phyloP scores from a whole-genome alignment of 345 rosid species.

The Populus simonii region DNA sequence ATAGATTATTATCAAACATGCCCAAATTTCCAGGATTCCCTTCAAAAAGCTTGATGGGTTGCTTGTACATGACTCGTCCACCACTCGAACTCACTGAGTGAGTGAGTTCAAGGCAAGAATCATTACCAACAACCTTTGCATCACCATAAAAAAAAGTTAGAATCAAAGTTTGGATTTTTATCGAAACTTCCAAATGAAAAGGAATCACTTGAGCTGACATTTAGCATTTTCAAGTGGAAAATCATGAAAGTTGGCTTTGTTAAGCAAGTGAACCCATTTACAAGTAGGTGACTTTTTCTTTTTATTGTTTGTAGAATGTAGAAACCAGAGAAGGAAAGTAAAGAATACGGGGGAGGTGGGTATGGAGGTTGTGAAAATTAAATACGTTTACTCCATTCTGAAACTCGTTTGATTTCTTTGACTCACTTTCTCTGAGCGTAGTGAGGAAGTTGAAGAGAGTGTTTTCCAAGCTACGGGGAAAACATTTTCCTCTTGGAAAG shows the following conservation, averaged over 20 bases:
- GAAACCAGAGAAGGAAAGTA: conserved; percentile 27
- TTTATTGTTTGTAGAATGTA: conserved; percentile 28
- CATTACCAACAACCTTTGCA: conserved; percentile 46
- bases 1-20: conserved; percentile 35
- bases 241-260: conserved; percentile 27
- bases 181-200: conserved; percentile 48
- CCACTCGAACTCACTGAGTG: conserved; percentile 43
- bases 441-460: conserved; percentile 23
- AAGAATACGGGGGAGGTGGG: conserved; percentile 23
- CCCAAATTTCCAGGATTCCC: conserved; percentile 41
- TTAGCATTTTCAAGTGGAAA: conserved; percentile 30
- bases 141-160: conserved; percentile 51
- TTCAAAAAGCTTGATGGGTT: conserved; percentile 57
- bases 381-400: conserved; percentile 42
- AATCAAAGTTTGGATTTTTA: conserved; percentile 42
- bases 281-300: conserved; percentile 11
- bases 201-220: conserved; percentile 37
- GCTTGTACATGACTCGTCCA: conserved; percentile 61
- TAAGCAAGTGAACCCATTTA: conserved; percentile 35
- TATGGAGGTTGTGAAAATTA: conserved; percentile 49
- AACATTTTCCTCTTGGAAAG: no score
- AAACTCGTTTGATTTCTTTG: conserved; percentile 16
- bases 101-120: conserved; percentile 57
- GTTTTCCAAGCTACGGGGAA: no score
- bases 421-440: conserved; percentile 38